Evolutionary conservation across 306 rosid genomes (phyloP).

Genomic region (Delonix regia): DNA sequence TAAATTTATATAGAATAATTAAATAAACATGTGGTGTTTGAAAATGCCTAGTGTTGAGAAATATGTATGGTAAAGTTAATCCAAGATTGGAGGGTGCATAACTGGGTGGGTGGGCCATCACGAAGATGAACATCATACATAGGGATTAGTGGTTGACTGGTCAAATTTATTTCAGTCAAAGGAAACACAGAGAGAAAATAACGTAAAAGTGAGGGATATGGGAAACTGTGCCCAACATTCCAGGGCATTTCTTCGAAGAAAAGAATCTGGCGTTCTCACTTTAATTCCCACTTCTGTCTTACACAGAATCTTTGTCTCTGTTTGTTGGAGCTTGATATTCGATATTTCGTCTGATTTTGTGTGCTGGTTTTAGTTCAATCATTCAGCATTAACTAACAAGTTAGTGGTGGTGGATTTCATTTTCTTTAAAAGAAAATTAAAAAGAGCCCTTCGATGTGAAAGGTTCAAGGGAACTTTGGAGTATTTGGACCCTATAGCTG

Average conservation of each 20-base stretch:
- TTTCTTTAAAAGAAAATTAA: neutral
- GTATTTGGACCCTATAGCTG: neutral
- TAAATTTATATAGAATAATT: neutral
- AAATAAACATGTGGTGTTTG: neutral
- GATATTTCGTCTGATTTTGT: constrained; percentile 12
- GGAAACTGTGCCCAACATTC: constrained; percentile 51
- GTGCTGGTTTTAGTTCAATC: constrained; percentile 18
- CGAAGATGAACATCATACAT: constrained; percentile 29
- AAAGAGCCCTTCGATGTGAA: neutral
- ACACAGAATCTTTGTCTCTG: constrained; percentile 33
- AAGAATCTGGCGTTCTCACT: constrained; percentile 49
- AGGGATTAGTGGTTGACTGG: constrained; percentile 60
- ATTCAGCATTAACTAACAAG: neutral
- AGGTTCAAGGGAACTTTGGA: neutral
- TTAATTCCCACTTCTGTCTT: constrained; percentile 19
- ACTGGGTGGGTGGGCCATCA: constrained; percentile 36
- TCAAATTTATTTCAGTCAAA: constrained; percentile 51
- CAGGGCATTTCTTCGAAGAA: constrained; percentile 46
- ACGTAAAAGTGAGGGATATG: constrained; percentile 38
- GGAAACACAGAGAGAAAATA: constrained; percentile 39
- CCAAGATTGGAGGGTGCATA: constrained; percentile 19
- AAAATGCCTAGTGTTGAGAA: constrained; percentile 27
- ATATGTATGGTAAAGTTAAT: neutral
- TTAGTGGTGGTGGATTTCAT: constrained; percentile 1
- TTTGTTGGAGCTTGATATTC: neutral